phyloP scores from a whole-genome alignment of 164 flowering plant genomes.

The Sextonia rubra region DNA sequence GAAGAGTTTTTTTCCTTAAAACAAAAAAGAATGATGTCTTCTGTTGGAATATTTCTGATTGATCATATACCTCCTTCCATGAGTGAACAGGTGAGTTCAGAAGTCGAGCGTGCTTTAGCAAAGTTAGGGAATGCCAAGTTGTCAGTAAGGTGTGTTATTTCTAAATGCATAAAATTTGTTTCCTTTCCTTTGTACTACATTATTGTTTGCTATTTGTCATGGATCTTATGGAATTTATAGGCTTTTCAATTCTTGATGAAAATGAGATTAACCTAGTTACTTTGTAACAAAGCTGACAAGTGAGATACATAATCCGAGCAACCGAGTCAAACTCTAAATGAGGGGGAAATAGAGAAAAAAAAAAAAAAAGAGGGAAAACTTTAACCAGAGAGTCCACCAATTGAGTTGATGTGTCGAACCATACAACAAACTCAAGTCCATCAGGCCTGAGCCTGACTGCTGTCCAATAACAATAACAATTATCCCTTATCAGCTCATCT shows the following conservation, averaged over 20 bases:
- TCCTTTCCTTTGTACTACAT: background rate
- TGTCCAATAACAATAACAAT: too few species aligned
- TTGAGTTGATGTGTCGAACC: too few species aligned
- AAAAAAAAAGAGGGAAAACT: too few species aligned
- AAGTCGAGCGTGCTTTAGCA: conserved; percentile 91
- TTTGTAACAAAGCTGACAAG: background rate
- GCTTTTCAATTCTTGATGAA: background rate
- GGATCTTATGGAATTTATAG: background rate
- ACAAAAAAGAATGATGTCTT: too few species aligned
- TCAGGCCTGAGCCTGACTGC: too few species aligned
- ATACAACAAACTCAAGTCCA: too few species aligned
- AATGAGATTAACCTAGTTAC: background rate
- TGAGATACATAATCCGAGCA: background rate
- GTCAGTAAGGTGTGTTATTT: conserved; percentile 29
- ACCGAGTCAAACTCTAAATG: background rate
- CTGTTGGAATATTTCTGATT: too few species aligned
- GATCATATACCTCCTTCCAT: background rate
- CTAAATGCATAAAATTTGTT: background rate
- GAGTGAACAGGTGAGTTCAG: conserved; percentile 80
- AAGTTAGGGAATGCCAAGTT: conserved; percentile 49
- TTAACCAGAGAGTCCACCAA: too few species aligned
- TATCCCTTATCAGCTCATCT: too few species aligned
- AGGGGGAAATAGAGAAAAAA: background rate
- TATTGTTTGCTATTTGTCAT: background rate
- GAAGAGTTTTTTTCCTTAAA: too few species aligned